phyloP scores from a whole-genome alignment of 1,284 basidiomycete genomes.

The Cryptococcus amylolentus region DNA sequence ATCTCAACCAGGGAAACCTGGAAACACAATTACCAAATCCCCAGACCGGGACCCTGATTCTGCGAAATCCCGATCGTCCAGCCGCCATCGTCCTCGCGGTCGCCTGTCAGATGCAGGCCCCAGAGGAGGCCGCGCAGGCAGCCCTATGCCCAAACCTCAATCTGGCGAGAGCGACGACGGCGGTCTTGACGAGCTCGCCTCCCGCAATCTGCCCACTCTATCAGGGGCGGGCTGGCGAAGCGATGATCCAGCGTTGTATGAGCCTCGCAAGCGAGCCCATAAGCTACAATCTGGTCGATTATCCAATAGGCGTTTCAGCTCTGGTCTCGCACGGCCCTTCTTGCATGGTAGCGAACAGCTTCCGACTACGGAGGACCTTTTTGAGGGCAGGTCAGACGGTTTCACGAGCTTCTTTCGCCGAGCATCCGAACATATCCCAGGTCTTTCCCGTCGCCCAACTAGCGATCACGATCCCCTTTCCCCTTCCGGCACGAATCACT shows the following conservation, averaged over 20 bases:
- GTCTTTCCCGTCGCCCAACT: conserved; percentile 17
- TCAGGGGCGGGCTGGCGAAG: conserved; percentile 21
- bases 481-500: background rate
- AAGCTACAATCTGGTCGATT: background rate
- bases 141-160: conserved; percentile 43
- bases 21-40: no score
- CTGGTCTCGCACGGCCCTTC: background rate
- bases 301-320: conserved; percentile 8
- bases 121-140: conserved; percentile 33
- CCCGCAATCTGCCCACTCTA: background rate
- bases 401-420: conserved; percentile 24
- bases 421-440: conserved; percentile 35
- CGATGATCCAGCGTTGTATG: conserved; percentile 25
- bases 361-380: conserved; percentile 10
- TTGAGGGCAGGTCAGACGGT: background rate
- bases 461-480: conserved; percentile 4
- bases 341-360: conserved; percentile 3
- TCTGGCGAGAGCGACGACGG: conserved; percentile 61
- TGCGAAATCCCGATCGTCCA: no score
- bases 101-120: conserved; percentile 35
- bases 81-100: background rate
- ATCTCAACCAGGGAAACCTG: no score
- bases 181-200: conserved; percentile 7
- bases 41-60: no score
- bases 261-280: conserved; percentile 7